Percentiles rank a stretch among this genome's conserved stretches.
phyloP scores from a whole-genome alignment of 208 protist genomes.

The Hexamita inflata region DNA sequence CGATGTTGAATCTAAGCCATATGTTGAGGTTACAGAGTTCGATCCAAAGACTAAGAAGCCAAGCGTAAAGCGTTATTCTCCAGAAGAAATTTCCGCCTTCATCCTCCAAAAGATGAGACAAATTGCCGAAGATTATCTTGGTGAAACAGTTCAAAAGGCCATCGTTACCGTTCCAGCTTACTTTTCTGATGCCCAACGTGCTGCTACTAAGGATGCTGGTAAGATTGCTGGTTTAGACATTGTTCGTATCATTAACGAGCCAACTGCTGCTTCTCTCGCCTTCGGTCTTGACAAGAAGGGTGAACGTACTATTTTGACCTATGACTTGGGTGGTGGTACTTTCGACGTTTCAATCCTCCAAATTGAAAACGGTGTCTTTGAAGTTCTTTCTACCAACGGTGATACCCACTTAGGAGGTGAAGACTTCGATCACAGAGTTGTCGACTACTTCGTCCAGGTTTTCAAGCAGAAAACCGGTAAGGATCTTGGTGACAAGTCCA shows the following conservation, averaged over 20 bases:
- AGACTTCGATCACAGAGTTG: constrained; percentile 50
- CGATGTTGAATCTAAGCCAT: constrained; percentile 53
- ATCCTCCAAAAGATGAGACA: constrained; percentile 44
- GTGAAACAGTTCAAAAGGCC: constrained; percentile 33
- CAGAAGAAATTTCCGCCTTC: constrained; percentile 46
- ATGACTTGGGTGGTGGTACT: constrained; percentile 78
- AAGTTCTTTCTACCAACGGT: constrained; percentile 92
- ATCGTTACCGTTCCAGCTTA: constrained; percentile 65
- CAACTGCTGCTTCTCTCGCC: constrained; percentile 93
- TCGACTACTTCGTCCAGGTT: constrained; percentile 21
- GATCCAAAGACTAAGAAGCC: background rate
- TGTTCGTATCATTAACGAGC: constrained; percentile 99
- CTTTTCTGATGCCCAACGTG: constrained; percentile 80
- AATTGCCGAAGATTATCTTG: constrained; percentile 42
- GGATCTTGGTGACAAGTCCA: background rate
- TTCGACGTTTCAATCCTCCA: constrained; percentile 87
- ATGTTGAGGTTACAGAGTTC: constrained; percentile 39
- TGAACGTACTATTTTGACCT: constrained; percentile 61
- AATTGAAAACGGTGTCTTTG: constrained; percentile 93
- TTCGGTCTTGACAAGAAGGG: constrained; percentile 58
- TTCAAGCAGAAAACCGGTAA: constrained; percentile 10
- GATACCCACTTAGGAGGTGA: constrained; percentile 97
- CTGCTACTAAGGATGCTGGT: constrained; percentile 73
- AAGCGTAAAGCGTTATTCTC: constrained; percentile 15
- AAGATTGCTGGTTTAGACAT: constrained; percentile 75